Evolutionary conservation across 306 rosid genomes (phyloP), one percentile per base, ranked within the genome.

Genomic region (Delonix regia): DNA sequence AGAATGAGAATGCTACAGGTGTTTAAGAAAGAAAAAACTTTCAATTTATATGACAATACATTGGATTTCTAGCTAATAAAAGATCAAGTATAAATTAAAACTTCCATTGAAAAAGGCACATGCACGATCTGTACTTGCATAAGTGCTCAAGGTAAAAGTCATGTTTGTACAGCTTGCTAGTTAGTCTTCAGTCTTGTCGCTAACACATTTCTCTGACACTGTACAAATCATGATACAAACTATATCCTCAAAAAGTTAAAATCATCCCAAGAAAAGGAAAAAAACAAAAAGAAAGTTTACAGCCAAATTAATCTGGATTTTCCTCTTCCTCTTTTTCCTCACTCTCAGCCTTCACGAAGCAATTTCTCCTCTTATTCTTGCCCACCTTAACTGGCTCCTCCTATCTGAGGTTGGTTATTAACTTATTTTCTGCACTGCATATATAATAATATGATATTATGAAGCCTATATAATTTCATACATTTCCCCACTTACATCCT

Each of bases 91-190:
- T 30, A 15, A 18, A 15, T 51, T 24, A 51, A 4, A 38, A n/a
- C 63, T 24, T 24, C 33, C 63, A 57, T 57, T 25, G 13, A 25
- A 28, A 57, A 57, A 1, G 7, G 22, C 21, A 51, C 10, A 57
- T 25, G 36, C 64, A 57, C 25, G 41, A 36, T 36, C 41, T 4
- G 41, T 36, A 36, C 41, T 36, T 36, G 41, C 41, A 36, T 36
- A 36, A 57, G n/a, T 57, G 64, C 64, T 25, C 64, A 25, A 15
- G 73, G 82, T 83, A 77, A 72, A 81, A 73, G 81, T 77, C 87
- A 86, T 86, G 85, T 77, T 80, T 69, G 85, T 80, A 74, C 86
- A 86, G 73, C 65, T 16, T 80, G 57, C 78, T 77, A 72, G 83
- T 83, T 80, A 83, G 71, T 77, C 55, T 55, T 33, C 76, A 73